Base-by-base conservation (phyloP, 495 filamentous ascomycete species). In the Neurospora africana region DNA sequence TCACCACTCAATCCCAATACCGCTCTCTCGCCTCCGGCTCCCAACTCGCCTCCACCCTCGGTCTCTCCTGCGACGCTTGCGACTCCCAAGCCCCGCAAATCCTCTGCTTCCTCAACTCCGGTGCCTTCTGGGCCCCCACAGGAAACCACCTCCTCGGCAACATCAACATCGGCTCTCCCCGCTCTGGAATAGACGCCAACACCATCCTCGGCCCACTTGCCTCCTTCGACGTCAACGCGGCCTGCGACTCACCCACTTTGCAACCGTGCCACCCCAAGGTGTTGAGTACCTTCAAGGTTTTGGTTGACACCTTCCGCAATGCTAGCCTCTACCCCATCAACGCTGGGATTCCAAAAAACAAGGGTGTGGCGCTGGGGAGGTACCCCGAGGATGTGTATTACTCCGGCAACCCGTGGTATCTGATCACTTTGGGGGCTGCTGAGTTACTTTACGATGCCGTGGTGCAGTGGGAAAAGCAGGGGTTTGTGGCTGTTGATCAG, bases 361-460 rank as follows among this genome's bases (percentile, higher is more conserved):
- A 78, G 17, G 87, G 87, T 4, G 83, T 88, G 37, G 87, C 89
- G 4, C 83, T 91, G 6, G 91, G 91, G 35, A 80, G 91, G 19
- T 93, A 93, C 74, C 80, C 89, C 4, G 89, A 91, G 74, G 90
- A 92, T 70, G 75, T 79, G 3, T 92, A 91, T 75, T 87, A 86
- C 73, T 84, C 84, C 69, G 89, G 87, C 11, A 88, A 90, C 76
- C 88, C 87, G 40, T 90, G 88, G 88, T 90, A 88, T 73, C 83
- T 91, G 11, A 85, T 83, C 73, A 89, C 86, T 0, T 76, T 88
- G 44, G 88, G 86, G 4, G 87, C 88, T 0, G 89, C 88, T 3
- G 89, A 91, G 74, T 83, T 85, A 69, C 80, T 91, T 19, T 91
- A 91, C 76, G 86, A 87, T 73, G 88, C 87, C 2, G 70, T 87